Percentiles rank a stretch among this genome's conserved stretches.
Conservation (phyloP, 176 grass and related monocot genomes). For the Triticum urartu region DNA sequence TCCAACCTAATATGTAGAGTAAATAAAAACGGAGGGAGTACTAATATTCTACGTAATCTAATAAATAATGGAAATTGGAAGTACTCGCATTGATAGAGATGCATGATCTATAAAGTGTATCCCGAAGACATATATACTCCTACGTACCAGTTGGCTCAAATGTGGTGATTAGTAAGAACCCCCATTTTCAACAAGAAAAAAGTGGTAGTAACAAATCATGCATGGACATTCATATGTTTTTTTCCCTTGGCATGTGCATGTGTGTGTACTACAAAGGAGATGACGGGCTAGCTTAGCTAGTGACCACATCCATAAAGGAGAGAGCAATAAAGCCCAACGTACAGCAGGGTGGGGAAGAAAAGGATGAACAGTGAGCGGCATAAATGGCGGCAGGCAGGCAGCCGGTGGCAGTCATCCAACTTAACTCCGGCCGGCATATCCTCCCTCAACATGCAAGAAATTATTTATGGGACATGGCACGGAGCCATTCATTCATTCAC, state of each 20-base stretch:
- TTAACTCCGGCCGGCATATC: slow-evolving; percentile 44
- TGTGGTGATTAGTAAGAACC: neutral
- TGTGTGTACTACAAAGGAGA: neutral
- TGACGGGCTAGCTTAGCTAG: slow-evolving; percentile 7
- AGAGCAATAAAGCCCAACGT: slow-evolving; percentile 10
- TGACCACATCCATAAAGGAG: slow-evolving; percentile 39
- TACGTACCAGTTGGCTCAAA: neutral
- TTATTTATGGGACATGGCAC: slow-evolving; percentile 51
- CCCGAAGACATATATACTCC: no score
- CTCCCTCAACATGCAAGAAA: slow-evolving; percentile 38
- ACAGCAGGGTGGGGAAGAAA: neutral
- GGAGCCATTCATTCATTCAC: slow-evolving; percentile 62
- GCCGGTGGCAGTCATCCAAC: slow-evolving; percentile 51
- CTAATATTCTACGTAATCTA: no score
- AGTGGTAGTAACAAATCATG: neutral
- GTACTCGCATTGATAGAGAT: no score
- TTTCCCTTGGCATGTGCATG: neutral
- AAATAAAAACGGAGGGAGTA: no score
- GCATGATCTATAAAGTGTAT: no score
- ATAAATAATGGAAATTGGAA: no score
- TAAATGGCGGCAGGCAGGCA: slow-evolving; percentile 58
- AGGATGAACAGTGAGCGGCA: slow-evolving; percentile 46
- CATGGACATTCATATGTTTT: neutral
- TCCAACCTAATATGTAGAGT: no score
- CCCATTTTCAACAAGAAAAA: neutral